Percentiles rank a stretch among this genome's conserved stretches.
Conservation (phyloP, 306 rosid species). For the Acacia crassicarpa region DNA sequence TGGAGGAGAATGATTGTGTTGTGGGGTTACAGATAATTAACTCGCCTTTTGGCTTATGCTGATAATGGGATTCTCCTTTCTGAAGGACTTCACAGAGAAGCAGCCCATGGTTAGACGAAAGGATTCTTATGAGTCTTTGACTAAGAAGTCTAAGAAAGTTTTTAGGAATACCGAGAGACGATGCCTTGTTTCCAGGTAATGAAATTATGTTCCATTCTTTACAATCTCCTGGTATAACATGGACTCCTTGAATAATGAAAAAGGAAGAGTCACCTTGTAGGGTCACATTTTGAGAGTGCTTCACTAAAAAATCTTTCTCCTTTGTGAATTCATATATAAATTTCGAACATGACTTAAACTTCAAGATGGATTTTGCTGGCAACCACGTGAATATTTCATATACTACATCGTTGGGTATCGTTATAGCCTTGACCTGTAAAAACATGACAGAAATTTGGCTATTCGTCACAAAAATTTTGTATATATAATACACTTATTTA, state of each 20-base stretch:
- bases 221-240: no score
- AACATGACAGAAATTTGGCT: no score
- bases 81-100: background rate
- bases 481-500: no score
- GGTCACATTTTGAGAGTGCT: background rate
- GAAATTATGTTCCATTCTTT: no score
- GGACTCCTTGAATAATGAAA: background rate
- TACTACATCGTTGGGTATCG: background rate
- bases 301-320: background rate
- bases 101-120: background rate
- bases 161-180: background rate
- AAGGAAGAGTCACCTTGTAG: background rate
- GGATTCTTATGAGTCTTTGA: background rate
- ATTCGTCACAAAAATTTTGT: no score
- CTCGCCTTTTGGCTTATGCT: background rate
- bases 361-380: background rate
- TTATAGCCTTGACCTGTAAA: background rate
- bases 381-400: background rate
- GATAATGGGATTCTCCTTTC: background rate
- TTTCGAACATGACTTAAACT: background rate
- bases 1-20: background rate
- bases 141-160: background rate
- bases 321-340: background rate
- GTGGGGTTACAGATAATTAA: background rate
- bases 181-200: background rate